Evolutionary conservation across 768 basidiomycete species (phyloP).

Genomic region (Tricholoma sp.): DNA sequence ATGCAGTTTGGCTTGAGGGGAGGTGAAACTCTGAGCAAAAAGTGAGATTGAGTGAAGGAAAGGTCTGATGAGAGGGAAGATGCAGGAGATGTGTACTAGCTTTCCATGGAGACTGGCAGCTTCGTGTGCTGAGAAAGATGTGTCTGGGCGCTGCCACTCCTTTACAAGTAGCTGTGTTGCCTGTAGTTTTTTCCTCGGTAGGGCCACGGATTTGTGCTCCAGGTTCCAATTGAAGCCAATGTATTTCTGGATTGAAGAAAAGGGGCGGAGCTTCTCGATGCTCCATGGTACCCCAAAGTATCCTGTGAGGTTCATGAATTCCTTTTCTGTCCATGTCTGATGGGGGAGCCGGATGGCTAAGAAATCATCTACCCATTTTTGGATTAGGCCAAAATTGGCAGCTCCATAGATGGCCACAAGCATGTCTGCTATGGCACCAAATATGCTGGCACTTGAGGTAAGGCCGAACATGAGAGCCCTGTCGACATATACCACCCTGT

Average conservation of each 20-base stretch:
- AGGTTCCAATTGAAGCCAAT: background rate
- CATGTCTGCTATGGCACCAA: constrained; percentile 29
- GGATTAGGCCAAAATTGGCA: constrained; percentile 14
- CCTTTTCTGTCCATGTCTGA: constrained; percentile 18
- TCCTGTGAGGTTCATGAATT: constrained; percentile 22
- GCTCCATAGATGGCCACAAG: constrained; percentile 22
- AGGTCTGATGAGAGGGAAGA: no score
- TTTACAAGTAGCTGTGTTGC: background rate
- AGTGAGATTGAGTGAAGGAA: no score
- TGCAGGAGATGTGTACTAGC: no score
- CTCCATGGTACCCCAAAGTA: constrained; percentile 30
- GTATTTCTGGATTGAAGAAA: background rate
- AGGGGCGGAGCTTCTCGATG: background rate
- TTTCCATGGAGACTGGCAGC: no score
- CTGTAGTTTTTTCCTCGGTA: background rate
- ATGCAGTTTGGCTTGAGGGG: background rate
- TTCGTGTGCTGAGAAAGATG: no score
- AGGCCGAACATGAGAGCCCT: constrained; percentile 25
- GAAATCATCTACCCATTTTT: constrained; percentile 40
- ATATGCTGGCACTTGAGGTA: constrained; percentile 28
- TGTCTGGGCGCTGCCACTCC: background rate
- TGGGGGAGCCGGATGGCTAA: no score
- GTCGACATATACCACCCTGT: constrained; percentile 28
- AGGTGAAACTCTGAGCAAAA: background rate
- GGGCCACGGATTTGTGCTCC: background rate